Conservation (phyloP, 257 asterid genomes). For the Lycium barbarum region DNA sequence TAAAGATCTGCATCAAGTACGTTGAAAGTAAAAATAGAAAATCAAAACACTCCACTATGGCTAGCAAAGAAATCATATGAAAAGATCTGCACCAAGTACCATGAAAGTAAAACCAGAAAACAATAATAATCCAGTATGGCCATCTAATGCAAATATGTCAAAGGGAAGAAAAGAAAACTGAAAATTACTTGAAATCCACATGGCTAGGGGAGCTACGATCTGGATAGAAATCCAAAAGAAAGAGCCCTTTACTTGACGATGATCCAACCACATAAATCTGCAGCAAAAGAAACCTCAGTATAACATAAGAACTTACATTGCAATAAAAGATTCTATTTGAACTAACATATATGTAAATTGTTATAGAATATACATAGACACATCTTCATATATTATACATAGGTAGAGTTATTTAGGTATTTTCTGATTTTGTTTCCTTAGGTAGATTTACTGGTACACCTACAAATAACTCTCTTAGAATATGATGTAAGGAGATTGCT, state of each 20-base stretch:
- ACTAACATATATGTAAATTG: constrained; percentile 15
- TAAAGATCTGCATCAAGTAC: neutral
- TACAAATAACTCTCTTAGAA: neutral
- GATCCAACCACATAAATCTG: constrained; percentile 91
- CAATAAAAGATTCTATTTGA: constrained; percentile 7
- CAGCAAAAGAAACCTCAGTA: constrained; percentile 31
- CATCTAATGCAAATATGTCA: constrained; percentile 24
- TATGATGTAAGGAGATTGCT: neutral
- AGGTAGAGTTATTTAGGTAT: neutral
- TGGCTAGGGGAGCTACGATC: constrained; percentile 77
- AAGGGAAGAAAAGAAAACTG: neutral
- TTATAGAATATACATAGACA: neutral
- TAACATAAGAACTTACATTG: constrained; percentile 6
- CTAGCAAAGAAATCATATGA: constrained; percentile 14
- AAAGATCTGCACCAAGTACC: constrained; percentile 10
- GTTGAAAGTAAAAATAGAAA: neutral
- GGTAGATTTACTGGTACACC: neutral
- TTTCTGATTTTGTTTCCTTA: neutral
- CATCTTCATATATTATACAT: neutral
- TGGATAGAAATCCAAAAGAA: constrained; percentile 91
- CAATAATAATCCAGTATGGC: neutral
- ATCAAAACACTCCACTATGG: neutral
- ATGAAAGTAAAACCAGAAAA: neutral
- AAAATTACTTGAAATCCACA: constrained; percentile 67
- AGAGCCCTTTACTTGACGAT: constrained; percentile 67